These are phyloP conservation scores for Acanthamoeba rhysodes DNA, from an alignment of 208 protist genomes.

Conservation along the genomic window DNA sequence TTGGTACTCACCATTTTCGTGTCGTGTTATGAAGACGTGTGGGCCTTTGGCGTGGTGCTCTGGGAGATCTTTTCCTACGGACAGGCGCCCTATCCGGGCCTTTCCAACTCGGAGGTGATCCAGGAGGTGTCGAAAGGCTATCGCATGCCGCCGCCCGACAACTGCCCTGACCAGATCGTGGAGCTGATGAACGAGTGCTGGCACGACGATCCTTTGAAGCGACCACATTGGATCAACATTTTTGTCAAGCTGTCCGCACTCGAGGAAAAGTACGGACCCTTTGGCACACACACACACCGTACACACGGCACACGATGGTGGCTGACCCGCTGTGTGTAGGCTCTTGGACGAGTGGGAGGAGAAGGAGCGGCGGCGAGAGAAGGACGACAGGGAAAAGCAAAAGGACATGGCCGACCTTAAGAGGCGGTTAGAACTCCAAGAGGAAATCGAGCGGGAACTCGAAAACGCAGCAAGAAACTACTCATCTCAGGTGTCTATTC, in stretches of 20 bases:
- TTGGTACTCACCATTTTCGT: no score
- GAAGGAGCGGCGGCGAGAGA: not conserved
- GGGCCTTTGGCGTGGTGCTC: conserved; percentile 65
- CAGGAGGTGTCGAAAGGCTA: conserved; percentile 62
- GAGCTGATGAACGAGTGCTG: conserved; percentile 61
- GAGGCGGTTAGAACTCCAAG: conserved; percentile 13
- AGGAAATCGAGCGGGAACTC: conserved; percentile 44
- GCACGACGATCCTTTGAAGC: conserved; percentile 33
- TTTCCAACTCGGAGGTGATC: conserved; percentile 58
- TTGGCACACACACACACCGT: not conserved
- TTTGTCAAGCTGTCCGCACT: conserved; percentile 19
- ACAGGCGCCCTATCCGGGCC: conserved; percentile 7
- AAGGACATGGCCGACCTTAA: conserved; percentile 33
- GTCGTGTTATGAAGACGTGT: conserved; percentile 6
- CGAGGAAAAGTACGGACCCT: conserved; percentile 22
- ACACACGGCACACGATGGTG: not conserved
- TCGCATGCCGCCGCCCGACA: conserved; percentile 16
- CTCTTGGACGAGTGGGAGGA: conserved; percentile 23
- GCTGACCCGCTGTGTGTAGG: not conserved
- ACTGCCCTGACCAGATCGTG: conserved; percentile 8
- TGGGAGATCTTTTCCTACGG: conserved; percentile 68
- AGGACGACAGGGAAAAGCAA: not conserved
- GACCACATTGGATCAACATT: conserved; percentile 16
- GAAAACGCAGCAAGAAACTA: conserved; percentile 60
- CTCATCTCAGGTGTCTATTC: not conserved